Evolutionary conservation across 768 basidiomycete species (phyloP).

Genomic region (Hydnomerulius pinastri): DNA sequence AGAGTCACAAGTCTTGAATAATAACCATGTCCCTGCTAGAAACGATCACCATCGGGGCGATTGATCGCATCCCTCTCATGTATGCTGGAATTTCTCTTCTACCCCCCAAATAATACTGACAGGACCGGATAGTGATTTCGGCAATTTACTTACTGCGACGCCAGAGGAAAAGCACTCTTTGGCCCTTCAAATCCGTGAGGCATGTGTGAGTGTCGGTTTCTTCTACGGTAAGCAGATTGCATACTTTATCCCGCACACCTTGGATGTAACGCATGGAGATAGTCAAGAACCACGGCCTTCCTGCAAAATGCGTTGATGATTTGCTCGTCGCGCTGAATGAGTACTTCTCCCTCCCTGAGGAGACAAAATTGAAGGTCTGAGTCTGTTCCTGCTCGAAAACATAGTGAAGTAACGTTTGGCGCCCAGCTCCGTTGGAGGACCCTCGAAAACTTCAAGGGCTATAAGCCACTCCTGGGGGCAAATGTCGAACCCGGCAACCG

Average conservation of each 20-base stretch:
- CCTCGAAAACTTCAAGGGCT: conserved; percentile 71
- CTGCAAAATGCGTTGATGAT: conserved; percentile 44
- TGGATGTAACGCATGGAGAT: neutral
- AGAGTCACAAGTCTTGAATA: neutral
- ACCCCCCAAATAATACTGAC: neutral
- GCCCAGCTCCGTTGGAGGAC: conserved; percentile 65
- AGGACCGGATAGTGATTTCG: neutral
- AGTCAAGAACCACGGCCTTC: conserved; percentile 72
- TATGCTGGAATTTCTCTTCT: neutral
- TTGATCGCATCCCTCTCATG: neutral
- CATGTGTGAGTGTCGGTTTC: conserved; percentile 77
- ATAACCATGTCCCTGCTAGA: neutral
- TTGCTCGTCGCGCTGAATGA: conserved; percentile 48
- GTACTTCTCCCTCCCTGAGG: conserved; percentile 65
- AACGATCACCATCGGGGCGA: neutral
- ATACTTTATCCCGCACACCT: neutral
- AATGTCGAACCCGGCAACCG: conserved; percentile 66
- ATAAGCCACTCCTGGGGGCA: conserved; percentile 63
- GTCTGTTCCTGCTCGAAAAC: neutral
- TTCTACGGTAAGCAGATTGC: conserved; percentile 61
- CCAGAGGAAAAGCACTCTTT: conserved; percentile 39
- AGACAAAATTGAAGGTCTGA: conserved; percentile 60
- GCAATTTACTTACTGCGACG: neutral
- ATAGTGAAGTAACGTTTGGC: neutral
- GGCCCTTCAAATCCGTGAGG: conserved; percentile 59